These are phyloP conservation scores for Infundibulicybe gibba DNA, from an alignment of 768 basidiomycete species.

Conservation along the genomic window DNA sequence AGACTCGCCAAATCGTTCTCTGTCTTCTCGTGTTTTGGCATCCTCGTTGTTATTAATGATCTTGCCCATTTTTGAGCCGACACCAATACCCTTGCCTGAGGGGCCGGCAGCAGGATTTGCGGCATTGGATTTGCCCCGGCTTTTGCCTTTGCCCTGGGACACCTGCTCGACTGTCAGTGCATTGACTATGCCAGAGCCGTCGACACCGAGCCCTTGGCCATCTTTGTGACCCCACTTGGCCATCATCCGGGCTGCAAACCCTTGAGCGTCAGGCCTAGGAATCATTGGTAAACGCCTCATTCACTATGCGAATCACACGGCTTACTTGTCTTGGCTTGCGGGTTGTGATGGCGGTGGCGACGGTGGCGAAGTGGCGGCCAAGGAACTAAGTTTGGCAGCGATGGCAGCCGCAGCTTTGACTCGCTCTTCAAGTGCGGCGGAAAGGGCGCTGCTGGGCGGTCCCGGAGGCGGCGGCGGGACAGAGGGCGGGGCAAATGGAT, in stretches of 20 bases:
- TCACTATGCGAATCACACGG: background rate
- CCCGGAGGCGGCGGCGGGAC: slow-evolving; percentile 55
- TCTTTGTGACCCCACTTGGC: slow-evolving; percentile 96
- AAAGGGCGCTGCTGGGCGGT: slow-evolving; percentile 28
- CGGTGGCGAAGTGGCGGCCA: slow-evolving; percentile 34
- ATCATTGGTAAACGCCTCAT: no score
- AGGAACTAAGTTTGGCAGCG: slow-evolving; percentile 67
- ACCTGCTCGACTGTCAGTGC: slow-evolving; percentile 81
- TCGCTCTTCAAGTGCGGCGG: slow-evolving; percentile 54
- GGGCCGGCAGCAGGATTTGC: slow-evolving; percentile 31
- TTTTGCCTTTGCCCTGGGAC: slow-evolving; percentile 29
- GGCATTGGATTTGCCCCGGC: slow-evolving; percentile 27
- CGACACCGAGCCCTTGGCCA: slow-evolving; percentile 86
- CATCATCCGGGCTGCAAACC: slow-evolving; percentile 86
- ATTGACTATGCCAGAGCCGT: slow-evolving; percentile 83
- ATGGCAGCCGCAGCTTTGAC: slow-evolving; percentile 80
- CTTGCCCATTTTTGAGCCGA: slow-evolving; percentile 74
- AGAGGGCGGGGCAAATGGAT: slow-evolving; percentile 65
- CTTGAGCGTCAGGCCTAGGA: slow-evolving; percentile 55
- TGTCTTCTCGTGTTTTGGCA: slow-evolving; percentile 70
- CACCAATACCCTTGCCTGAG: slow-evolving; percentile 33
- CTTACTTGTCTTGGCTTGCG: slow-evolving; percentile 29
- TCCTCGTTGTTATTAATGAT: slow-evolving; percentile 93
- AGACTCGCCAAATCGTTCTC: slow-evolving; percentile 80
- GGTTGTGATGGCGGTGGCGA: slow-evolving; percentile 22